Conservation (phyloP, 345 rosid genomes). For the Cardamine resedifolia region DNA sequence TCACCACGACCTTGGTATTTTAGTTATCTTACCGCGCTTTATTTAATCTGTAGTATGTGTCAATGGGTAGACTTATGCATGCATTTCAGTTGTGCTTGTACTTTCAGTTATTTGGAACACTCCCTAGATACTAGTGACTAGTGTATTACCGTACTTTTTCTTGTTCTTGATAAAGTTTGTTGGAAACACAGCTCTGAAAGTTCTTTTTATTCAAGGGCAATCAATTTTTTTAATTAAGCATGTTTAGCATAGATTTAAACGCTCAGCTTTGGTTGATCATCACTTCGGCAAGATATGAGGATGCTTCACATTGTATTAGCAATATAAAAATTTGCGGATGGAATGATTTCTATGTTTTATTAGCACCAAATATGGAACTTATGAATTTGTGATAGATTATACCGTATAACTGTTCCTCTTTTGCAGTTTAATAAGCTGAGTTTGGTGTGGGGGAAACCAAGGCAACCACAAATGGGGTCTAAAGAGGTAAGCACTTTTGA, state of each 20-base stretch:
- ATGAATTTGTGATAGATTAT: slow-evolving; percentile 10
- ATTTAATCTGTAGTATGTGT: not conserved
- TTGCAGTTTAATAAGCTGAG: slow-evolving; percentile 76
- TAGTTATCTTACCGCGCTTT: not conserved
- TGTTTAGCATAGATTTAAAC: not conserved
- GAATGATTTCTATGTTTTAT: not conserved
- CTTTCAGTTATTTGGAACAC: slow-evolving; percentile 9
- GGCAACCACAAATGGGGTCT: slow-evolving; percentile 69
- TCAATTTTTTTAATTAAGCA: not conserved
- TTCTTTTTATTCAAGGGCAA: not conserved
- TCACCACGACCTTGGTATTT: not conserved
- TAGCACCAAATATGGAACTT: not conserved
- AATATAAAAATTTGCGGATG: not conserved
- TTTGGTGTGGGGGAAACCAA: slow-evolving; percentile 90
- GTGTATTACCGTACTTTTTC: not conserved
- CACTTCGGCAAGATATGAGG: not conserved
- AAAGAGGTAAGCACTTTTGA: slow-evolving; percentile 58
- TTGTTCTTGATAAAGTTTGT: slow-evolving; percentile 14
- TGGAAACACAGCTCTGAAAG: slow-evolving; percentile 17
- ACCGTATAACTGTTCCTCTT: slow-evolving; percentile 19
- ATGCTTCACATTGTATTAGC: slow-evolving; percentile 14
- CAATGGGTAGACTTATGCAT: slow-evolving; percentile 17
- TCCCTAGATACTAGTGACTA: slow-evolving; percentile 1
- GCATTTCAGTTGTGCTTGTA: slow-evolving; percentile 18
- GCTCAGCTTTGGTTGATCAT: not conserved